Evolutionary conservation across 345 rosid genomes (phyloP).

Genomic region (Barbarea vulgaris): DNA sequence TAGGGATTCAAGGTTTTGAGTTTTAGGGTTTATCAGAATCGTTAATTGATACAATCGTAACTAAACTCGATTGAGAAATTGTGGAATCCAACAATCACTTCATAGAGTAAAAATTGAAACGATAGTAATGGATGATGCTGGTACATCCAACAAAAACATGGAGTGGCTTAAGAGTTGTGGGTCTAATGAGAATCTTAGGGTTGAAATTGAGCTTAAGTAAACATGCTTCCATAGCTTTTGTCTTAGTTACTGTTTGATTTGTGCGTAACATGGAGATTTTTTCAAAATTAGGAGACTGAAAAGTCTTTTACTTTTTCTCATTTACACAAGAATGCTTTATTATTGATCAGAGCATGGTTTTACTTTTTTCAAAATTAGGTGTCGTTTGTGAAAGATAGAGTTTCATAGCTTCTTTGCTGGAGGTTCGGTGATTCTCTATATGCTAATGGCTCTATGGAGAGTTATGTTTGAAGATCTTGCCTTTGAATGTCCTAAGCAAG

Average conservation of each 20-base stretch:
- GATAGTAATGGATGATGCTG: background rate
- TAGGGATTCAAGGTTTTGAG: background rate
- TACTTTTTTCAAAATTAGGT: too few relatives aligned
- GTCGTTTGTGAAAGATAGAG: slow-evolving; percentile 73
- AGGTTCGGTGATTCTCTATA: slow-evolving; percentile 76
- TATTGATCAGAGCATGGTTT: too few relatives aligned
- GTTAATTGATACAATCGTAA: background rate
- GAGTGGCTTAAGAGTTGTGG: background rate
- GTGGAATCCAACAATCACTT: background rate
- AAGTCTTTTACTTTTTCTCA: too few relatives aligned
- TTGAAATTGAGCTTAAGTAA: background rate
- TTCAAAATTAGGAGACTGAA: too few relatives aligned
- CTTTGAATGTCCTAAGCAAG: slow-evolving; percentile 66
- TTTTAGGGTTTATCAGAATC: background rate
- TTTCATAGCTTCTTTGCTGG: slow-evolving; percentile 83
- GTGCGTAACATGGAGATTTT: too few relatives aligned
- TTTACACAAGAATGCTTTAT: too few relatives aligned
- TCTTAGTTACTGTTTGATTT: background rate
- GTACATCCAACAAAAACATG: background rate
- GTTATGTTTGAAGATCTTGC: slow-evolving; percentile 72
- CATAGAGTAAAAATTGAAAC: background rate
- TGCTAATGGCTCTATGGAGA: slow-evolving; percentile 78
- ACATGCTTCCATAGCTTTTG: background rate
- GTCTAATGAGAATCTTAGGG: background rate
- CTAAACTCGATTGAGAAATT: background rate